Percentiles rank a stretch among this genome's conserved stretches.
Evolutionary conservation across 2,329 filamentous ascomycete genomes (phyloP).

Genomic region (Aspergillus spinulosporus): DNA sequence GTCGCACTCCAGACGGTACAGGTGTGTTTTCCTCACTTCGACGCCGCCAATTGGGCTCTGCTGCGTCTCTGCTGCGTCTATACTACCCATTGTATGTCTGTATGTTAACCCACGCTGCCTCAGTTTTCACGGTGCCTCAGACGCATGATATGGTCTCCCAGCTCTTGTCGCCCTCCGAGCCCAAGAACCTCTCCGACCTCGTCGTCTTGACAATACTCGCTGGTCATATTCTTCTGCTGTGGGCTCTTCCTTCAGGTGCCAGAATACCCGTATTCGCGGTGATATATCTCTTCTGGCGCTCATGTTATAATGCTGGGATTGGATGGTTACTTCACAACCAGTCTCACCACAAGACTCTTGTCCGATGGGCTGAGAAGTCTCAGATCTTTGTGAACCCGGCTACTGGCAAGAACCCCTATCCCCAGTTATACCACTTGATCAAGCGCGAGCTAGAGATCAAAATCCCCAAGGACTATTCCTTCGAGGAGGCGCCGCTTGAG

Average conservation of each 20-base stretch:
- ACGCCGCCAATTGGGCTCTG: neutral
- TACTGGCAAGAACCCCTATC: constrained; percentile 78
- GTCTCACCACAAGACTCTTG: constrained; percentile 81
- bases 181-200: constrained; percentile 89
- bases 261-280: constrained; percentile 77
- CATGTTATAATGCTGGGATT: constrained; percentile 90
- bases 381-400: constrained; percentile 82
- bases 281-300: constrained; percentile 89
- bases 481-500: constrained; percentile 89
- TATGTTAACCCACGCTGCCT: neutral
- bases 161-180: constrained; percentile 87
- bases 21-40: constrained; percentile 59
- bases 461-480: constrained; percentile 88
- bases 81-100: too few species aligned
- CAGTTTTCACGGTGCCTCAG: constrained; percentile 92
- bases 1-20: constrained; percentile 84
- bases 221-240: constrained; percentile 72
- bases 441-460: constrained; percentile 92
- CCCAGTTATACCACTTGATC: constrained; percentile 77
- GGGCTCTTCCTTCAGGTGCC: constrained; percentile 66
- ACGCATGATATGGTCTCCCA: constrained; percentile 99
- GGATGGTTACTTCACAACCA: constrained; percentile 85
- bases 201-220: constrained; percentile 76
- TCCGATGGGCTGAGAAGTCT: constrained; percentile 83
- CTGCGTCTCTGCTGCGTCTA: neutral